A percentile compares a stretch with the other conserved stretches of the same genome.
phyloP scores from a whole-genome alignment of 371 early-diverging fungal genomes.

The Syncephalastrum contaminatum region DNA sequence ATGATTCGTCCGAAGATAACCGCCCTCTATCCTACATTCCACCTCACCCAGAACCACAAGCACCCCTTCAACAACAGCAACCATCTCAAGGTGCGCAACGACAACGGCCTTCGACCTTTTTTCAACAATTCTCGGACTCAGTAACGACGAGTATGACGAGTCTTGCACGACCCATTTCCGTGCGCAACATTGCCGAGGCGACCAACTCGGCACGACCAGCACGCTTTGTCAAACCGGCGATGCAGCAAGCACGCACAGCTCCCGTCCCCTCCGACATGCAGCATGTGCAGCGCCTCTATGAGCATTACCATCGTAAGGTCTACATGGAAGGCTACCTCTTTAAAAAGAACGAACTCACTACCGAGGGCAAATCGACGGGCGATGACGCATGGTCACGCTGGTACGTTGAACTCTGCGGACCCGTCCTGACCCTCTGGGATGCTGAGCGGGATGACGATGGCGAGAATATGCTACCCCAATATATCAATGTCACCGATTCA shows the following conservation, averaged over 20 bases:
- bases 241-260: constrained; percentile 11
- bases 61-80: neutral
- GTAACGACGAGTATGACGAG: neutral
- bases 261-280: constrained; percentile 31
- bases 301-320: constrained; percentile 58
- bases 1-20: constrained; percentile 31
- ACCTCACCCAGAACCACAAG: too few relatives aligned
- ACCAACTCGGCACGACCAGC: constrained; percentile 15
- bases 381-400: constrained; percentile 61
- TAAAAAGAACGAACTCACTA: constrained; percentile 59
- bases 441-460: constrained; percentile 20
- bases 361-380: constrained; percentile 52
- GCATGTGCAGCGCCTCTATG: constrained; percentile 39
- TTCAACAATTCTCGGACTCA: constrained; percentile 2
- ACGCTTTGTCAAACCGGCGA: constrained; percentile 21
- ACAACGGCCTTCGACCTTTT: neutral
- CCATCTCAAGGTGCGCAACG: neutral
- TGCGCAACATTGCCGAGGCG: constrained; percentile 16
- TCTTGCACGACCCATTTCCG: constrained; percentile 15
- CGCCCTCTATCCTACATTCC: constrained; percentile 6
- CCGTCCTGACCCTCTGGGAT: constrained; percentile 64
- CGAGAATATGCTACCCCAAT: constrained; percentile 46
- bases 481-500: constrained; percentile 72
- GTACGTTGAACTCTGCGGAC: constrained; percentile 72
- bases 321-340: constrained; percentile 69